Evolutionary conservation across 2,329 filamentous ascomycete species (phyloP), one percentile per base, ranked within the genome.

Genomic region (Cladosporium sp.): DNA sequence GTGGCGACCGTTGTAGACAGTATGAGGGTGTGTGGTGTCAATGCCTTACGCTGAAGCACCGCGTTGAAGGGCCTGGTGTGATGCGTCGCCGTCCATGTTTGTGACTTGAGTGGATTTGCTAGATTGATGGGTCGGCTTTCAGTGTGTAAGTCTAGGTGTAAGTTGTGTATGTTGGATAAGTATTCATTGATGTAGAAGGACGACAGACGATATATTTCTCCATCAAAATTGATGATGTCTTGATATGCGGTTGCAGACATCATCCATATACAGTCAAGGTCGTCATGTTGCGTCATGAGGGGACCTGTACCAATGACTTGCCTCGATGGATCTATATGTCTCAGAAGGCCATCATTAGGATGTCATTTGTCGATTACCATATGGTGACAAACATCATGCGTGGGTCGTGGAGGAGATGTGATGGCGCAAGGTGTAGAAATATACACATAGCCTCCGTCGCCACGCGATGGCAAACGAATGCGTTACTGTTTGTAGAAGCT

Each of bases 31-130:
- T 20, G 6, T 4, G 5, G 2, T n/a, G 13, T 20, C 3, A 9
- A 5, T 12, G 8, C 40, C 61, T 9, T 62, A 66, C 64, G 64
- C 49, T 25, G 64, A 63, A 10, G 66, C 66, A 36, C 65, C 66
- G 34, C 53, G 44, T 57, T 67, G 65, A 52, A 67, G 59, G 32
- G 61, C 64, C 54, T 62, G 65, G 28, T 57, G 61, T 24, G 64
- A 61, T 22, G 58, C 25, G 58, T 69, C 65, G 35, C 66, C 66
- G 65, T 68, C 66, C 57, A 66, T 66, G 32, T 6, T 61, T 58
- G 42, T 12, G 24, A 25, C 28, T 15, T 45, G 15, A 19, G 2
- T 25, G 15, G 19, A 13, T 4, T 50, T 50, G 32, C 4, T 24
- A 28, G 28, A 24, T 8, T 49, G 28, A 3, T 17, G 1, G 22